Evolutionary conservation across 805 yeast species (phyloP), one percentile per base, ranked within the genome.

Genomic region (Clavispora vitiphila): DNA sequence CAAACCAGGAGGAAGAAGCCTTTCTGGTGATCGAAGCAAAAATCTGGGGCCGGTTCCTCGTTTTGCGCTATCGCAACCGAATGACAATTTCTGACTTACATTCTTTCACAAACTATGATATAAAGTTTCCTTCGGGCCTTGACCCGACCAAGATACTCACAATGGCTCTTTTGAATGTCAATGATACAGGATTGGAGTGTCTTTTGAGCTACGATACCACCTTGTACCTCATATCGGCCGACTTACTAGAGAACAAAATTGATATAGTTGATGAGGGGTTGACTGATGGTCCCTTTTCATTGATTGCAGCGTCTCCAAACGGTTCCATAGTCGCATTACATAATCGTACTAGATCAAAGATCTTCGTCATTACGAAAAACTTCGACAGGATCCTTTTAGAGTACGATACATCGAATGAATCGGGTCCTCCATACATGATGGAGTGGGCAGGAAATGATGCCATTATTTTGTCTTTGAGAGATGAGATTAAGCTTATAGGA

Each of bases 361-460:
- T 84, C 0, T 74, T 69, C 41, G 80, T 86, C 7, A 58, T 73
- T 19, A 73, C 80, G 39, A 60, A 65, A 32, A 72, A 67, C 41
- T 75, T 78, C 42, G 62, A 67, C 42, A 64, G 64, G 23, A 62
- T 67, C 5, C 61, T 77, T 12, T 60, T 73, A 34, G 74, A 69
- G 36, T 74, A 69, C 51, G 71, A 65, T 44, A 57, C 71, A 8
- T 64, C 76, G 4, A 61, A 60, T 34, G 71, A 69, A 46, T 55
- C 60, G 21, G 41, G 61, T 5, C 44, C 51, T 0, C 80, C 83
- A 0, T 59, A 54, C 32, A 72, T 74, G 44, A 63, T 86, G 15
- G 72, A 71, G 43, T 93, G 97, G 98, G 83, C 96, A 57, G 87
- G 91, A 0, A 79, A 82, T 50, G 96, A 88, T 61, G 87, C 93